phyloP scores from a whole-genome alignment of 495 filamentous ascomycete genomes.

The Delitschia confertaspora region DNA sequence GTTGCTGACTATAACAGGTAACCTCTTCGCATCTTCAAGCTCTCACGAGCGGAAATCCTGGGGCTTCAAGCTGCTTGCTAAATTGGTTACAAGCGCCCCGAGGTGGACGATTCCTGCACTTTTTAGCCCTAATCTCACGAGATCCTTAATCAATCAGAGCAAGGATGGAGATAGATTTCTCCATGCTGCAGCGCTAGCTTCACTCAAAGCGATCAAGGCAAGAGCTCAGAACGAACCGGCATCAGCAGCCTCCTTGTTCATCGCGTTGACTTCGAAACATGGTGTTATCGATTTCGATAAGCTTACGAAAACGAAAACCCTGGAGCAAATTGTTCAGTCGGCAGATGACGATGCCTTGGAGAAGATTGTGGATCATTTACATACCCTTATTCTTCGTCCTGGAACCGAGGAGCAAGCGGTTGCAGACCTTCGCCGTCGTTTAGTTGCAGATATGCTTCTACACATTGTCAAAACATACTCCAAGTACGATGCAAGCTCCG shows the following conservation, averaged over 20 bases:
- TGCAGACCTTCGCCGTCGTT: conserved; percentile 41
- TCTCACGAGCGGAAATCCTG: conserved; percentile 84
- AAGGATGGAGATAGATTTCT: conserved; percentile 76
- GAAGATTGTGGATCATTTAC: conserved; percentile 40
- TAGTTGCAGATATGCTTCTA: conserved; percentile 48
- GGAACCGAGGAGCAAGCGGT: conserved; percentile 27
- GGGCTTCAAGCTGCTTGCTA: conserved; percentile 78
- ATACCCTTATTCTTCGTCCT: conserved; percentile 38
- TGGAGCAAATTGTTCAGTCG: conserved; percentile 62
- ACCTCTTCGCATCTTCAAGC: conserved; percentile 67
- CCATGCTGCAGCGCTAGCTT: conserved; percentile 67
- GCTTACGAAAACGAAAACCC: conserved; percentile 77
- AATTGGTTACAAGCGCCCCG: conserved; percentile 49
- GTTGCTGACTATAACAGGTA: conserved; percentile 44
- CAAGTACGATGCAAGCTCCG: conserved; percentile 12
- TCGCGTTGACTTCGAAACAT: conserved; percentile 54
- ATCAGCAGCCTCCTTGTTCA: conserved; percentile 50
- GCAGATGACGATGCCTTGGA: conserved; percentile 43
- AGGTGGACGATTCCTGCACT: conserved; percentile 44
- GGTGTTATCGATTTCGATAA: conserved; percentile 77
- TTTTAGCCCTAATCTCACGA: conserved; percentile 75
- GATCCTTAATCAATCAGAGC: conserved; percentile 79
- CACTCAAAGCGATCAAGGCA: conserved; percentile 56
- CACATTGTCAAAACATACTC: conserved; percentile 32
- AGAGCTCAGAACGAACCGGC: conserved; percentile 57